These are phyloP conservation scores for Papiliotrema nemorosa DNA, from an alignment of 1,284 basidiomycete species.

Conservation along the genomic window DNA sequence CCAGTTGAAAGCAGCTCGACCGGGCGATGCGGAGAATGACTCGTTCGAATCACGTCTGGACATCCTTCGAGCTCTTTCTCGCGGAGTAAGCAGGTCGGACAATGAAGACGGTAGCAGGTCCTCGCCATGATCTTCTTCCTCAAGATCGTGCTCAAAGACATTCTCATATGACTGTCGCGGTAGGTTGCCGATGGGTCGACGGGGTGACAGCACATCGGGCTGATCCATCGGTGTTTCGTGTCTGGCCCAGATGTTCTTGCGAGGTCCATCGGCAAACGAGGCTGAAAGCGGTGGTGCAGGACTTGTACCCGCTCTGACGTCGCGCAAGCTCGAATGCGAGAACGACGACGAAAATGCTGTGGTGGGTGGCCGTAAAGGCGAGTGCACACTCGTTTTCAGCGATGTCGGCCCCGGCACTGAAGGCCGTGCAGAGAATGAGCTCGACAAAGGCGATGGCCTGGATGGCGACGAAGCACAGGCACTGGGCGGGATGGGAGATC, in stretches of 20 bases:
- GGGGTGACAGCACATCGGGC: constrained; percentile 34
- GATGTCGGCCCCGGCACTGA: constrained; percentile 36
- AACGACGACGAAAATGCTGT: constrained; percentile 36
- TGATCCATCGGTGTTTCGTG: constrained; percentile 32
- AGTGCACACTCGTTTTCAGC: constrained; percentile 29
- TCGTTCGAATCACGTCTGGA: constrained; percentile 55
- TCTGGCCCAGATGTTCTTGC: constrained; percentile 41
- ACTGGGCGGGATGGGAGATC: constrained; percentile 16
- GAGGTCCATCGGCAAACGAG: constrained; percentile 36
- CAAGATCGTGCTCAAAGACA: constrained; percentile 21
- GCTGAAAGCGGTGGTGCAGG: constrained; percentile 32
- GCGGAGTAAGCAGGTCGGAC: constrained; percentile 80
- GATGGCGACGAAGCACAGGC: constrained; percentile 40
- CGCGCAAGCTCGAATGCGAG: constrained; percentile 27
- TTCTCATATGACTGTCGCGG: constrained; percentile 10
- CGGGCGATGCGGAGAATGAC: constrained; percentile 27
- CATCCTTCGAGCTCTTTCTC: constrained; percentile 72
- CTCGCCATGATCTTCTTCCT: constrained; percentile 61
- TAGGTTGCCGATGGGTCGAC: constrained; percentile 20
- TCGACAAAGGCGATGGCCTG: constrained; percentile 40
- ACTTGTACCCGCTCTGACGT: constrained; percentile 13
- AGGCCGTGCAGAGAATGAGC: constrained; percentile 32
- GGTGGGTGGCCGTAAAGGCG: constrained; percentile 36
- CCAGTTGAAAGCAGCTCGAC: constrained; percentile 16
- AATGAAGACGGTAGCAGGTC: constrained; percentile 81